Percentiles rank a stretch among this genome's conserved stretches.
These are phyloP conservation scores for Fusarium subglutinans DNA, from an alignment of 2,329 filamentous ascomycete genomes.

Conservation along the genomic window DNA sequence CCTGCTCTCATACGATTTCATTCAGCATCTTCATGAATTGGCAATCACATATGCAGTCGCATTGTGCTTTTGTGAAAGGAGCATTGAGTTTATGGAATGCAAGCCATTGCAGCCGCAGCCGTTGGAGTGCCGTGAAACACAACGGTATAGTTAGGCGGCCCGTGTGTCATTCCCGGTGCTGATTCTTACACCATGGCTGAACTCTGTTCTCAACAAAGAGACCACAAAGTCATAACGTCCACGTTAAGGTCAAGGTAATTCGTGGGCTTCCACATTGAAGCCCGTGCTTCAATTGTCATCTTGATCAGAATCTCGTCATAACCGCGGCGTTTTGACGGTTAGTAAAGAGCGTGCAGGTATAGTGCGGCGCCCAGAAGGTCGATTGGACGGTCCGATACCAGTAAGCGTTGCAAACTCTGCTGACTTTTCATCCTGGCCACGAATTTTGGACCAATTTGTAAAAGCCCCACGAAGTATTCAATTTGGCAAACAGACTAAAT, in stretches of 20 bases:
- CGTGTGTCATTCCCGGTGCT: slow-evolving; percentile 17
- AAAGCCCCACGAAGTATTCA: background rate
- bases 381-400: background rate
- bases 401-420: background rate
- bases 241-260: background rate
- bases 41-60: background rate
- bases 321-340: background rate
- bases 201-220: slow-evolving; percentile 16
- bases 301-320: slow-evolving; percentile 25
- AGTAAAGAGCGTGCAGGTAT: slow-evolving; percentile 34
- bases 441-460: slow-evolving; percentile 3
- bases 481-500: background rate
- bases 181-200: slow-evolving; percentile 23
- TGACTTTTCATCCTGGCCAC: background rate
- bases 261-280: slow-evolving; percentile 1
- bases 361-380: background rate
- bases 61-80: background rate
- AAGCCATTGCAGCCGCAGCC: slow-evolving; percentile 19
- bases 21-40: background rate
- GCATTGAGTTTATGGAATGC: slow-evolving; percentile 7
- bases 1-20: background rate
- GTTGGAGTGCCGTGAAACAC: slow-evolving; percentile 20
- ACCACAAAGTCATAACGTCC: background rate
- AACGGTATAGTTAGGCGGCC: slow-evolving; percentile 12
- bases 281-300: background rate